Evolutionary conservation across 169 alveolate genomes (phyloP), one percentile per base, ranked within the genome.

Genomic region (Cryptosporidium canis): DNA sequence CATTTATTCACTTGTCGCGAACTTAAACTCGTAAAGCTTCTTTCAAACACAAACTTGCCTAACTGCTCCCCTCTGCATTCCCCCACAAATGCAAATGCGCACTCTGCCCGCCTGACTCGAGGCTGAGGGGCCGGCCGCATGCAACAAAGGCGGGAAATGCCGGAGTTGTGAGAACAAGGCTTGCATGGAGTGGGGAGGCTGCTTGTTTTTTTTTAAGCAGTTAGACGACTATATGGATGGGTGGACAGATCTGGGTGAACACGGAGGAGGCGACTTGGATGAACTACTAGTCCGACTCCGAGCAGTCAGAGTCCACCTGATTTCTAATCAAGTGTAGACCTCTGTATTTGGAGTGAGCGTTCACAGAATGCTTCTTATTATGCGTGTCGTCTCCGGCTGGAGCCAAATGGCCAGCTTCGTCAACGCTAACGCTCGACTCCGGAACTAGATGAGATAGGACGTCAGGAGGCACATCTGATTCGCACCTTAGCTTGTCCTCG

Each of bases 301-400:
- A 24, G 5, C 41, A 53, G 37, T 77, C 87, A 29, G 87, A 77
- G 31, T 24, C 43, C 39, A 18, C 39, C 16, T 65, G 64, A 39
- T 21, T 48, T 14, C 87, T 77, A 41, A 41, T 61, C 16, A 77
- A 31, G 31, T 77, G 87, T 21, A 77, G 29, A 43, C 87, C 87
- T 45, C 45, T 77, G 14, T 77, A 77, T 48, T 61, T 77, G 14
- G 84, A 70, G 24, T 48, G 64, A 27, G 47, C 33, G 21, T 29
- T n/a, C n/a, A 27, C 31, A 11, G 41, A 41, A 7, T 47, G 58
- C 27, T 24, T 67, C 3, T 61, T 39, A 1, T 21, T 21, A 11
- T 61, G 41, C 0, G 6, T 61, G 24, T 61, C 68, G 31, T 61
- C 6, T 1, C 9, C 33, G 12, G 7, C 14, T n/a, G 63, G 45